Evolutionary conservation across 495 filamentous ascomycete genomes (phyloP).

Genomic region (Filosporella fistucella): DNA sequence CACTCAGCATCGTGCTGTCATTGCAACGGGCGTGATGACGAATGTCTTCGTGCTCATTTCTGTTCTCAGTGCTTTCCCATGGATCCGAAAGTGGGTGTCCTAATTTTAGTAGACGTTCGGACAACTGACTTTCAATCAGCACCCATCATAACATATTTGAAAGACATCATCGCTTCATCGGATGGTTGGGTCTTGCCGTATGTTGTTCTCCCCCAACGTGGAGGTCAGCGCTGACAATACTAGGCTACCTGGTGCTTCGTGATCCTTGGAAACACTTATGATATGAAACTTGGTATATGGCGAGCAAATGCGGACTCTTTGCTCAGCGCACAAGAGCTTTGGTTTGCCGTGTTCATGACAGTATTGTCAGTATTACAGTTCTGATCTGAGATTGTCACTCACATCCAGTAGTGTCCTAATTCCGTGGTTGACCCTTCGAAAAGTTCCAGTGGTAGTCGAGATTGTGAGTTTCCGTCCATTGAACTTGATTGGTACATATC

Average conservation of each 20-base stretch:
- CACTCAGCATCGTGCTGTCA: constrained; percentile 28
- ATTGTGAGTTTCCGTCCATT: constrained; percentile 25
- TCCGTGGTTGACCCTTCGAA: constrained; percentile 38
- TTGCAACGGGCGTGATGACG: constrained; percentile 37
- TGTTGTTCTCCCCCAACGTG: constrained; percentile 10
- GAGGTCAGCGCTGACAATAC: constrained; percentile 12
- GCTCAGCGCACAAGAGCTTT: constrained; percentile 37
- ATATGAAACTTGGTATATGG: constrained; percentile 32
- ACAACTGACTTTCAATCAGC: constrained; percentile 10
- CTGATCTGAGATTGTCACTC: constrained; percentile 14
- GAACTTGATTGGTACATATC: constrained; percentile 17
- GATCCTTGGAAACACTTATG: constrained; percentile 33
- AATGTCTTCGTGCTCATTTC: constrained; percentile 37
- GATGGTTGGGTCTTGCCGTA: constrained; percentile 38
- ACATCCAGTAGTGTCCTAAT: constrained; percentile 32
- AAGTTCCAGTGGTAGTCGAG: constrained; percentile 39
- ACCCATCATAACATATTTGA: constrained; percentile 13
- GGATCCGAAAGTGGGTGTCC: constrained; percentile 37
- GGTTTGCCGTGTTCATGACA: constrained; percentile 42
- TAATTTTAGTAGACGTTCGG: constrained; percentile 5
- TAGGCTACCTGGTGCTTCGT: constrained; percentile 40
- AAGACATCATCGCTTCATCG: constrained; percentile 38
- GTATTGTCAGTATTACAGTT: constrained; percentile 30
- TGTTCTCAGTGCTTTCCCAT: constrained; percentile 39
- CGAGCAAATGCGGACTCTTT: constrained; percentile 30